These are phyloP conservation scores for Echinosophora koreensis DNA, from an alignment of 306 rosid species.

Conservation along the genomic window DNA sequence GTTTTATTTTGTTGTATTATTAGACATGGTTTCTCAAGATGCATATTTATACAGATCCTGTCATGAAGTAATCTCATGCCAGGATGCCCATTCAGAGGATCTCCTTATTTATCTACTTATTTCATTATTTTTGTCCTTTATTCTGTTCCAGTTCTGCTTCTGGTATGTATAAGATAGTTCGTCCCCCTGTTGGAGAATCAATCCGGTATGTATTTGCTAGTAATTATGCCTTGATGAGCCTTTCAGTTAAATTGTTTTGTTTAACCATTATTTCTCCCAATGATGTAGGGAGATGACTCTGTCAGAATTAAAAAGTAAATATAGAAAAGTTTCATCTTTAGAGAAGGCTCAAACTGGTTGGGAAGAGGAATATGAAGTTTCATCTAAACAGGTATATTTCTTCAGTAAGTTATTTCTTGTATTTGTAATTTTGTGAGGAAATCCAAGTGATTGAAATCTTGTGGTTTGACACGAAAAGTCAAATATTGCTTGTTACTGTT, in stretches of 20 bases:
- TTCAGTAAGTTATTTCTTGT: slow-evolving; percentile 32
- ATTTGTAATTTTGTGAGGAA: slow-evolving; percentile 32
- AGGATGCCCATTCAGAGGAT: neutral
- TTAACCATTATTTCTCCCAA: slow-evolving; percentile 28
- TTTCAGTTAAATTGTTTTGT: slow-evolving; percentile 34
- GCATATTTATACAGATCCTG: neutral
- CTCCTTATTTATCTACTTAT: slow-evolving; percentile 22
- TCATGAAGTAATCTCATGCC: neutral
- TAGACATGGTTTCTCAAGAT: neutral
- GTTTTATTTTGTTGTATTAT: neutral
- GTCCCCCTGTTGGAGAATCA: slow-evolving; percentile 98
- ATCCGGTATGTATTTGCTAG: slow-evolving; percentile 62
- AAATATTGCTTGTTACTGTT: slow-evolving; percentile 1
- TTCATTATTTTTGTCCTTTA: slow-evolving; percentile 28
- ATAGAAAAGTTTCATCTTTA: slow-evolving; percentile 77
- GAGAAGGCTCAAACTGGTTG: slow-evolving; percentile 91
- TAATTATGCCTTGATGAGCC: slow-evolving; percentile 33
- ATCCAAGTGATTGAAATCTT: slow-evolving; percentile 17
- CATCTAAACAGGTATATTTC: slow-evolving; percentile 90
- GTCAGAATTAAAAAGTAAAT: slow-evolving; percentile 84
- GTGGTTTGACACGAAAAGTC: neutral
- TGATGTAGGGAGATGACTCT: slow-evolving; percentile 88
- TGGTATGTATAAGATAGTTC: slow-evolving; percentile 84
- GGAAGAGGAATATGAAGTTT: slow-evolving; percentile 90
- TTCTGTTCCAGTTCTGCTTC: slow-evolving; percentile 78